phyloP scores from a whole-genome alignment of 805 yeast species.

The Pichia eremophila region DNA sequence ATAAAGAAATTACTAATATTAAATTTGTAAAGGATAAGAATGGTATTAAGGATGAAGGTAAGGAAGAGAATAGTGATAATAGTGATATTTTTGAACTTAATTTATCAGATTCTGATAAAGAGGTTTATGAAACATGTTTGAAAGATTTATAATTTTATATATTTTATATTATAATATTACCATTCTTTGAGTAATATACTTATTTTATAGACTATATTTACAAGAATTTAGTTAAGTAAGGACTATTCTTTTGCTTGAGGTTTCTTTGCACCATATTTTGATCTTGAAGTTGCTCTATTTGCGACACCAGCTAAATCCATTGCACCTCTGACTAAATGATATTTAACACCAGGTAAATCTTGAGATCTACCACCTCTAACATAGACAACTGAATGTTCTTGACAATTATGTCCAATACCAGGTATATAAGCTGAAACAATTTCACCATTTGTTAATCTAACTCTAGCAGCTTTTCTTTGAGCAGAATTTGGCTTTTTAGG shows the following conservation, averaged over 20 bases:
- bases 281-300: slow-evolving; percentile 79
- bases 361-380: slow-evolving; percentile 98
- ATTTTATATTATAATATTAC: too few relatives aligned
- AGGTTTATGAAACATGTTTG: slow-evolving; percentile 36
- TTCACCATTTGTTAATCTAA: slow-evolving; percentile 81
- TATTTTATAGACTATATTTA: slow-evolving; percentile 1
- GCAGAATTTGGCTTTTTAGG: slow-evolving; percentile 99
- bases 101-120: slow-evolving; percentile 29
- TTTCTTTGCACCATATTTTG: slow-evolving; percentile 88
- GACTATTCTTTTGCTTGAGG: slow-evolving; percentile 41
- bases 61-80: not conserved
- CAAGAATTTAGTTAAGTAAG: not conserved
- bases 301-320: slow-evolving; percentile 93
- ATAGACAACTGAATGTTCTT: slow-evolving; percentile 92
- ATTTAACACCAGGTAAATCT: slow-evolving; percentile 97
- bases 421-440: slow-evolving; percentile 90
- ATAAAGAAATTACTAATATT: slow-evolving; percentile 26
- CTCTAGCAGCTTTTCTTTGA: slow-evolving; percentile 93
- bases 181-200: too few relatives aligned
- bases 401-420: slow-evolving; percentile 97
- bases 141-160: slow-evolving; percentile 10
- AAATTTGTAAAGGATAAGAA: slow-evolving; percentile 19
- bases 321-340: slow-evolving; percentile 88
- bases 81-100: slow-evolving; percentile 17
- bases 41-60: not conserved